Percentiles rank a stretch among this genome's conserved stretches.
phyloP scores from a whole-genome alignment of 1,139 yeast species.

The Pichia sp. region DNA sequence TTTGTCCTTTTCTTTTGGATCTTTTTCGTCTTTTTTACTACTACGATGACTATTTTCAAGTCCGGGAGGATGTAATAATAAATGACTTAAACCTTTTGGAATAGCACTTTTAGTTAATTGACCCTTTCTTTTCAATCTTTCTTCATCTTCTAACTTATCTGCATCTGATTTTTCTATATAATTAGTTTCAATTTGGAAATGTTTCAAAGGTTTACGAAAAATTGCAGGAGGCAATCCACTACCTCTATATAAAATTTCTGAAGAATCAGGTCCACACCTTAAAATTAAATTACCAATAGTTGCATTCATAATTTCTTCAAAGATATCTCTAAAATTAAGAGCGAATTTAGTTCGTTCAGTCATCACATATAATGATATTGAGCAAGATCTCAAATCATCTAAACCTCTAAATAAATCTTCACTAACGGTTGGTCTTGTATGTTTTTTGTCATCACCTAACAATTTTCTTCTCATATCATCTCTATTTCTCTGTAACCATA shows the following conservation, averaged over 20 bases:
- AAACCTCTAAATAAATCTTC: slow-evolving; percentile 44
- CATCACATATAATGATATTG: slow-evolving; percentile 52
- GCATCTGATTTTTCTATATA: slow-evolving; percentile 32
- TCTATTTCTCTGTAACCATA: slow-evolving; percentile 53
- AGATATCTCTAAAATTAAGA: slow-evolving; percentile 50
- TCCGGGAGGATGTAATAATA: slow-evolving; percentile 33
- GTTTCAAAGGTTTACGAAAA: slow-evolving; percentile 35
- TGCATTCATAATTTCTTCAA: slow-evolving; percentile 53
- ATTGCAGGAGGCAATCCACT: slow-evolving; percentile 51
- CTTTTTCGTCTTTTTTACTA: neutral
- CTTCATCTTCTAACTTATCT: slow-evolving; percentile 40
- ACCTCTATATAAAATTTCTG: slow-evolving; percentile 37
- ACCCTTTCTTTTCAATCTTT: slow-evolving; percentile 38
- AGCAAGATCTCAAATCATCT: slow-evolving; percentile 54
- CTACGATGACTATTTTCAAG: slow-evolving; percentile 4
- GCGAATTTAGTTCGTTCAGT: slow-evolving; percentile 57
- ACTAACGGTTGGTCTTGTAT: slow-evolving; percentile 47
- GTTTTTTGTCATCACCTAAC: slow-evolving; percentile 46
- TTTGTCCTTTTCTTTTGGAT: neutral
- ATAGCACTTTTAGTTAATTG: slow-evolving; percentile 41
- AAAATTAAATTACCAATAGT: slow-evolving; percentile 48
- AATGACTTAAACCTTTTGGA: slow-evolving; percentile 44
- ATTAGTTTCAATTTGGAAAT: slow-evolving; percentile 30
- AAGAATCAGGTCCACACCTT: slow-evolving; percentile 50
- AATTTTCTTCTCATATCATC: slow-evolving; percentile 42